phyloP scores from a whole-genome alignment of 176 grass and related monocot species.

The Bothriochloa decipiens region DNA sequence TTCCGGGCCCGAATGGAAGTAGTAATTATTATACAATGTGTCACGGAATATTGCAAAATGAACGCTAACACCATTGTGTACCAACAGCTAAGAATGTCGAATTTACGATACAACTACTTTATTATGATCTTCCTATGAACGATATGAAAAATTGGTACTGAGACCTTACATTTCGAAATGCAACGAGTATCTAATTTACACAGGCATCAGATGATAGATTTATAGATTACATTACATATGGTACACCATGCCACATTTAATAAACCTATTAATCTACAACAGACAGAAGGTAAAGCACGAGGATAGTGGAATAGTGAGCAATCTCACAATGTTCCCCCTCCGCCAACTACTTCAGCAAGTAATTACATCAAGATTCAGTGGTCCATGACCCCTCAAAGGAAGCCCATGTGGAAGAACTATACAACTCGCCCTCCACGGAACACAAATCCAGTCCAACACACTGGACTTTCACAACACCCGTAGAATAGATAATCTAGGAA shows the following conservation, averaged over 20 bases:
- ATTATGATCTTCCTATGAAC: not conserved
- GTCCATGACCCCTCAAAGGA: constrained; percentile 31
- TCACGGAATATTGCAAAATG: not conserved
- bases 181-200: not conserved
- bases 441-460: constrained; percentile 52
- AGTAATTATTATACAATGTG: not conserved
- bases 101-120: not conserved
- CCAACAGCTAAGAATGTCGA: not conserved
- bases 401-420: constrained; percentile 52
- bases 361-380: constrained; percentile 61
- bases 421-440: constrained; percentile 55
- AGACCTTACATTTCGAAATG: not conserved
- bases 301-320: constrained; percentile 15
- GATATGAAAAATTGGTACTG: not conserved
- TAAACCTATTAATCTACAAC: not conserved
- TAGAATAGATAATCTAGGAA: constrained; percentile 9
- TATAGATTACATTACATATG: no score
- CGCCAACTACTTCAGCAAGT: constrained; percentile 46
- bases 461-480: constrained; percentile 32
- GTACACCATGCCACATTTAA: not conserved
- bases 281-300: not conserved
- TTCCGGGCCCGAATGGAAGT: not conserved
- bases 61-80: not conserved
- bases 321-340: constrained; percentile 38
- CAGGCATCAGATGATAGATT: not conserved